These are phyloP conservation scores for Penicillium chermesinum DNA, from an alignment of 495 filamentous ascomycete genomes.

Conservation along the genomic window DNA sequence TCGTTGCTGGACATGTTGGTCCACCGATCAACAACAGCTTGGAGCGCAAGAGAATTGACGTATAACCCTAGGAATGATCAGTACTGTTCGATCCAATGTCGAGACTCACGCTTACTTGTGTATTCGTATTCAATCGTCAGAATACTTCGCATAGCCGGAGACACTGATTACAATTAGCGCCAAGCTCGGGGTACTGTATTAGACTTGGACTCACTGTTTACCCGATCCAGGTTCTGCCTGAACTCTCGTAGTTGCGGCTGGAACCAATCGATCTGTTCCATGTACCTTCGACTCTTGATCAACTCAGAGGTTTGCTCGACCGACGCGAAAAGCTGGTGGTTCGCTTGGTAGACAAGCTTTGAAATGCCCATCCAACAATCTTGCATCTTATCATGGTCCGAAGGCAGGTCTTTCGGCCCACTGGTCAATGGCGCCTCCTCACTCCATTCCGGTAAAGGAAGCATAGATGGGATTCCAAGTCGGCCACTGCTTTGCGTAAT, in stretches of 20 bases:
- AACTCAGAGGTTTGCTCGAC: slow-evolving; percentile 78
- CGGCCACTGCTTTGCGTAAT: slow-evolving; percentile 88
- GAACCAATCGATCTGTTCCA: slow-evolving; percentile 71
- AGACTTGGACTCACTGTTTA: slow-evolving; percentile 36
- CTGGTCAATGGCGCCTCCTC: slow-evolving; percentile 40
- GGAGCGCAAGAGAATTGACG: slow-evolving; percentile 85
- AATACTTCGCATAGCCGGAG: slow-evolving; percentile 73
- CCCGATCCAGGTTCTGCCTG: slow-evolving; percentile 67
- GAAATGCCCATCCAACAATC: slow-evolving; percentile 90
- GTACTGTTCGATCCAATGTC: background rate
- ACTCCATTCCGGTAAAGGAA: slow-evolving; percentile 57
- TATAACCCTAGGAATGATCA: slow-evolving; percentile 52
- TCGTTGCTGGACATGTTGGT: slow-evolving; percentile 57
- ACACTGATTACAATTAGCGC: slow-evolving; percentile 46
- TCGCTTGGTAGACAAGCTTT: slow-evolving; percentile 80
- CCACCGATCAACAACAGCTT: slow-evolving; percentile 92
- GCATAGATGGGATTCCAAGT: slow-evolving; percentile 89
- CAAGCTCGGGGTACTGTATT: background rate
- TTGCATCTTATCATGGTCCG: slow-evolving; percentile 56
- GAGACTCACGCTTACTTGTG: slow-evolving; percentile 48
- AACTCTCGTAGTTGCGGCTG: slow-evolving; percentile 70
- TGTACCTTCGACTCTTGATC: slow-evolving; percentile 79
- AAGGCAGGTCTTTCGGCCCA: slow-evolving; percentile 25
- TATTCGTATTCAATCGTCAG: slow-evolving; percentile 89
- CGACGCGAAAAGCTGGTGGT: slow-evolving; percentile 77